Percentiles rank a stretch among this genome's conserved stretches.
Conservation (phyloP, 306 rosid species). For the Cicer cuneatum region DNA sequence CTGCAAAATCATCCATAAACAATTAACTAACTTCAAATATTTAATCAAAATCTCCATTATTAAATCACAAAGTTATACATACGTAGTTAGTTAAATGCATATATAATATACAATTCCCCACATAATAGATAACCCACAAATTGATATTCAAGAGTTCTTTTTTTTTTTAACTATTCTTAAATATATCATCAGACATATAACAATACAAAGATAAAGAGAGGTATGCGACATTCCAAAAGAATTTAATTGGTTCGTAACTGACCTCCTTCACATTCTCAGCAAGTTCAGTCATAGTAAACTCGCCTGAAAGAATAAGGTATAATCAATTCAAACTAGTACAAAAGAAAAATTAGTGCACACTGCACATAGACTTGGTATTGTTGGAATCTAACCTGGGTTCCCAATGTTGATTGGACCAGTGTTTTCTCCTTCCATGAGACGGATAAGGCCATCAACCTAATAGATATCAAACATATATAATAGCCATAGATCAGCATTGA, state of each 20-base stretch:
- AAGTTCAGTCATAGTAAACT: constrained; percentile 92
- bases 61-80: neutral
- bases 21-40: neutral
- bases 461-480: constrained; percentile 29
- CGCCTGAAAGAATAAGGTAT: constrained; percentile 60
- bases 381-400: constrained; percentile 63
- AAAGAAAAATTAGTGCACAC: neutral
- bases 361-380: neutral
- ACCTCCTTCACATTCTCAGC: constrained; percentile 96
- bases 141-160: neutral
- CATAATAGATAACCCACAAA: neutral
- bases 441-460: constrained; percentile 84
- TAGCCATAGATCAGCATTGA: constrained; percentile 13
- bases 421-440: constrained; percentile 83
- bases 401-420: constrained; percentile 88
- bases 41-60: constrained; percentile 1
- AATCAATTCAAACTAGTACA: constrained; percentile 22
- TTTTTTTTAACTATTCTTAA: neutral
- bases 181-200: neutral
- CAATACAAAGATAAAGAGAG: neutral
- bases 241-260: constrained; percentile 35
- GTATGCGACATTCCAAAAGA: constrained; percentile 18
- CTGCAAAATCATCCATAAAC: constrained; percentile 52
- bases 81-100: neutral
- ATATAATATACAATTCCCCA: neutral